These are phyloP conservation scores for Gracilaria gracilis DNA, from an alignment of 23 red algal species.

Conservation along the genomic window DNA sequence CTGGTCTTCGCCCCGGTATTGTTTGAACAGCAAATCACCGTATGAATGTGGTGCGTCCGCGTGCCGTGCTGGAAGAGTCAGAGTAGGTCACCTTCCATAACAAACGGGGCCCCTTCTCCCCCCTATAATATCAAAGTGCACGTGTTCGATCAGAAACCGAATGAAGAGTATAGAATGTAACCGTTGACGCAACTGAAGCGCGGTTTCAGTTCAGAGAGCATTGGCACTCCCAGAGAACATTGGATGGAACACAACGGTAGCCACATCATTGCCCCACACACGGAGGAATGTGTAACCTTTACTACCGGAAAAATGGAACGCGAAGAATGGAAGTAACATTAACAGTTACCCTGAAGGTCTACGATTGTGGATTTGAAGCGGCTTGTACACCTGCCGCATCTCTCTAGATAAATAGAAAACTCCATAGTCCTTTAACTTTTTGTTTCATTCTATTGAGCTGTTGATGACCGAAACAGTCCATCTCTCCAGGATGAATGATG, in stretches of 20 bases:
- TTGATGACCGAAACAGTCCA: too few species aligned
- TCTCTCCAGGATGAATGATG: too few species aligned
- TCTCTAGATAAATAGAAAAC: too few species aligned
- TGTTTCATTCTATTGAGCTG: slow-evolving; percentile 66
- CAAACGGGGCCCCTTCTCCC: slow-evolving; percentile 75
- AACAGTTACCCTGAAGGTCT: too few species aligned
- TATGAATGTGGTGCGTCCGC: slow-evolving; percentile 67
- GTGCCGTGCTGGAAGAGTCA: slow-evolving; percentile 51
- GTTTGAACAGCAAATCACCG: slow-evolving; percentile 37
- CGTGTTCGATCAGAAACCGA: slow-evolving; percentile 56
- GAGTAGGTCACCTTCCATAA: slow-evolving; percentile 71
- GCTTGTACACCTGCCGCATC: too few species aligned
- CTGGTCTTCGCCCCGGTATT: slow-evolving; percentile 57
- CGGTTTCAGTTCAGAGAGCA: slow-evolving; percentile 52
- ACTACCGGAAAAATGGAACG: slow-evolving; percentile 84
- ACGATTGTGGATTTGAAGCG: too few species aligned
- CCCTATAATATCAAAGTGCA: slow-evolving; percentile 65
- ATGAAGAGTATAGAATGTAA: slow-evolving; percentile 71
- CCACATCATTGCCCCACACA: slow-evolving; percentile 77
- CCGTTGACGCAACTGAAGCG: slow-evolving; percentile 41
- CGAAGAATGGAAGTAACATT: too few species aligned
- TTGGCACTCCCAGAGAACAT: slow-evolving; percentile 79
- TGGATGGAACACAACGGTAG: slow-evolving; percentile 56
- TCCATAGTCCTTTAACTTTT: slow-evolving; percentile 71
- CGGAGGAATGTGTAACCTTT: slow-evolving; percentile 87